phyloP scores from a whole-genome alignment of 768 basidiomycete species.

The Boletus eberwhitei region DNA sequence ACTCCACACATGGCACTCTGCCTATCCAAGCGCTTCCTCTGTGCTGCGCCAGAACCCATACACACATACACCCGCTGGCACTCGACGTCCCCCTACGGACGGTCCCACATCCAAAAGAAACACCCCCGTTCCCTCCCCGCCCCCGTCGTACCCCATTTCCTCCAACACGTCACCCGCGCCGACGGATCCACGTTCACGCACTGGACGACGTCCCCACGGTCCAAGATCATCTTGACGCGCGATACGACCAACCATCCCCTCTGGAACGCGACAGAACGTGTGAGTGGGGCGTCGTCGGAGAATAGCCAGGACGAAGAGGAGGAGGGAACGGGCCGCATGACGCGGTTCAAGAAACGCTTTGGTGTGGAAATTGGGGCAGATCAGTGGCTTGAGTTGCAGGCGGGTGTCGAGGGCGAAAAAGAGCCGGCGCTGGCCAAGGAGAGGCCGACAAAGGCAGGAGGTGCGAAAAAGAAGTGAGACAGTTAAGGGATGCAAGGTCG shows the following conservation, averaged over 20 bases:
- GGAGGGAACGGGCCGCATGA: constrained; percentile 71
- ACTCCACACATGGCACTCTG: constrained; percentile 11
- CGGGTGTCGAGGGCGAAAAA: constrained; percentile 22
- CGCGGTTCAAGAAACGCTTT: constrained; percentile 76
- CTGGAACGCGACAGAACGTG: constrained; percentile 68
- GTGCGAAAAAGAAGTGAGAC: constrained; percentile 21
- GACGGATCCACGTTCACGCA: constrained; percentile 89
- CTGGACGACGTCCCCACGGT: constrained; percentile 85
- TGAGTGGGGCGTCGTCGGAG: constrained; percentile 44
- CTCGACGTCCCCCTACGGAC: constrained; percentile 78
- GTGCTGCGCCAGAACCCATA: background rate
- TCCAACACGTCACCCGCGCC: constrained; percentile 79
- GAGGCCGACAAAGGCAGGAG: constrained; percentile 8
- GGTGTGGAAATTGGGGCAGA: constrained; percentile 45
- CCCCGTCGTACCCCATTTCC: constrained; percentile 82
- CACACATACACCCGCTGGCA: constrained; percentile 36
- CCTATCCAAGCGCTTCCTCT: constrained; percentile 13
- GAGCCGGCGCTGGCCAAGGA: constrained; percentile 29
- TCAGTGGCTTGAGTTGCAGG: constrained; percentile 28
- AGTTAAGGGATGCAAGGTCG: background rate
- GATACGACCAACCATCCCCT: constrained; percentile 88
- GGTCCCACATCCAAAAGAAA: constrained; percentile 78
- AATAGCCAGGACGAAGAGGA: constrained; percentile 60
- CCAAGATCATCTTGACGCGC: constrained; percentile 71
- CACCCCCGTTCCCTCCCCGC: constrained; percentile 68